Evolutionary conservation across 2,329 filamentous ascomycete genomes (phyloP).

Genomic region (Aureobasidium sp.): DNA sequence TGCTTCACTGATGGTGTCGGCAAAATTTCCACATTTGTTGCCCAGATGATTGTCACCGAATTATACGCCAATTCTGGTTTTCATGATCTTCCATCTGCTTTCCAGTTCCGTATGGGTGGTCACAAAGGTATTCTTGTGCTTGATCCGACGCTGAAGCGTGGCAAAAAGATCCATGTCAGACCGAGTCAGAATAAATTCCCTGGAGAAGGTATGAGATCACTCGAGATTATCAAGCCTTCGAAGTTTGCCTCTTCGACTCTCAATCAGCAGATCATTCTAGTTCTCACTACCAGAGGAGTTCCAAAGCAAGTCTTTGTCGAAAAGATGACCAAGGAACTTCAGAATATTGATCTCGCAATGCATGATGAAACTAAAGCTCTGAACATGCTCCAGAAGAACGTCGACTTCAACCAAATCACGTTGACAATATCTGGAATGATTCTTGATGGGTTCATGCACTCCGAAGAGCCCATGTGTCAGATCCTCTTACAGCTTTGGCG

Average conservation of each 20-base stretch:
- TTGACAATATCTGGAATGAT: slow-evolving; percentile 80
- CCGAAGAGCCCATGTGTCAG: slow-evolving; percentile 81
- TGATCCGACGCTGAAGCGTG: slow-evolving; percentile 67
- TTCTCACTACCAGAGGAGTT: slow-evolving; percentile 84
- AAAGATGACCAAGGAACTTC: slow-evolving; percentile 74
- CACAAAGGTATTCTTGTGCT: slow-evolving; percentile 90
- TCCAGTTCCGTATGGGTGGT: slow-evolving; percentile 92
- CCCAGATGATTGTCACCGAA: slow-evolving; percentile 76
- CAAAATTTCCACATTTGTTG: slow-evolving; percentile 85
- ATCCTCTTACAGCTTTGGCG: slow-evolving; percentile 87
- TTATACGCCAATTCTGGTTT: slow-evolving; percentile 63
- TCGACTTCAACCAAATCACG: slow-evolving; percentile 89
- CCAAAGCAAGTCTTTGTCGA: slow-evolving; percentile 69
- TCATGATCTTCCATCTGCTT: slow-evolving; percentile 76
- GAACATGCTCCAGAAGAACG: slow-evolving; percentile 73
- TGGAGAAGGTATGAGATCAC: slow-evolving; percentile 65
- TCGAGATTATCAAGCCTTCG: slow-evolving; percentile 90
- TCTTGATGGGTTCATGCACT: slow-evolving; percentile 78
- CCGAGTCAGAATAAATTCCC: slow-evolving; percentile 91
- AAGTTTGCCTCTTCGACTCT: slow-evolving; percentile 80
- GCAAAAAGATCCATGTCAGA: slow-evolving; percentile 75
- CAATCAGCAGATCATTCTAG: slow-evolving; percentile 89
- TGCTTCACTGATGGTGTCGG: slow-evolving; percentile 95
- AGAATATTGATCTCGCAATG: slow-evolving; percentile 76
- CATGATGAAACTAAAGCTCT: slow-evolving; percentile 69